Percentiles rank a stretch among this genome's conserved stretches.
Conservation (phyloP, 2,329 filamentous ascomycete genomes). For the Fusarium sp. region DNA sequence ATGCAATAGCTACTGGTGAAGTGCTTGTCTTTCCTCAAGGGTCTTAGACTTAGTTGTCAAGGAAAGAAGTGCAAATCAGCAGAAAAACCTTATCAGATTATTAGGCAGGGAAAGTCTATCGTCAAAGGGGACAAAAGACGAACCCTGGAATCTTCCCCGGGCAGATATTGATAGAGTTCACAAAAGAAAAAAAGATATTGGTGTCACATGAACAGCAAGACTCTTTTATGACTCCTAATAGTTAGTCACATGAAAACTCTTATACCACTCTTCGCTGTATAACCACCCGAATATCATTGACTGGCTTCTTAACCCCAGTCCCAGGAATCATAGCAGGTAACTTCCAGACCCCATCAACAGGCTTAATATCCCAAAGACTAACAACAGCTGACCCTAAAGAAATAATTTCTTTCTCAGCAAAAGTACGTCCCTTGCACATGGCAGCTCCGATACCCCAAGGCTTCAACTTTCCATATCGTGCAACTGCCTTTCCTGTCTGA, state of each 20-base stretch:
- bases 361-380: conserved; percentile 35
- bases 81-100: neutral
- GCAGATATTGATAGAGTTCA: too few species aligned
- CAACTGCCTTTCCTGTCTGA: conserved; percentile 14
- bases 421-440: conserved; percentile 44
- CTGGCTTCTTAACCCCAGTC: conserved; percentile 29
- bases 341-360: conserved; percentile 19
- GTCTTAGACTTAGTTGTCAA: neutral
- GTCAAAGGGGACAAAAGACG: too few species aligned
- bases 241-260: neutral
- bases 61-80: neutral
- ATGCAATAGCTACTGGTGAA: neutral
- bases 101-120: neutral
- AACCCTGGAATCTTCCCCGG: neutral
- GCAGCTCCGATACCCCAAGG: conserved; percentile 41
- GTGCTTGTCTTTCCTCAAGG: neutral
- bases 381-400: conserved; percentile 24
- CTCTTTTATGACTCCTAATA: neutral
- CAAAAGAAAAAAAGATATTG: too few species aligned
- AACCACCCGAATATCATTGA: conserved; percentile 24
- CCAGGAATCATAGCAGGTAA: conserved; percentile 29
- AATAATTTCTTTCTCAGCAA: conserved; percentile 44
- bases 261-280: conserved; percentile 29
- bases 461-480: conserved; percentile 39
- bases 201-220: neutral